A percentile compares a stretch with the other conserved stretches of the same genome.
Conservation (phyloP, 169 alveolate genomes). For the Babesia sp. region DNA sequence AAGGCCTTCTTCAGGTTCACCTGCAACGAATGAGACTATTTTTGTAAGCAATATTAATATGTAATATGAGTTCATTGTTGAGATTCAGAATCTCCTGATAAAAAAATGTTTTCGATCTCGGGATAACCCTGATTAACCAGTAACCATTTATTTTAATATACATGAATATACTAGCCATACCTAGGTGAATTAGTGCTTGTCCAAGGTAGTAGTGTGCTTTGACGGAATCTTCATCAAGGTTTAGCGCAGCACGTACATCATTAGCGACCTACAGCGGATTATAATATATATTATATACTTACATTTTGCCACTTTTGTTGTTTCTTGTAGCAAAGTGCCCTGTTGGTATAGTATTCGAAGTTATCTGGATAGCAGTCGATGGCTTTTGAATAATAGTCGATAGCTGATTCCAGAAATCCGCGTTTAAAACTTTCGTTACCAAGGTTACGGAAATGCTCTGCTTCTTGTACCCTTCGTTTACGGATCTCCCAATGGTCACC, state of each 20-base stretch:
- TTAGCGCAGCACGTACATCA: conserved; percentile 79
- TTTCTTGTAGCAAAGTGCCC: conserved; percentile 83
- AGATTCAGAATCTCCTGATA: no score
- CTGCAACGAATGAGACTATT: background rate
- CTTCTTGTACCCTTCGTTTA: conserved; percentile 60
- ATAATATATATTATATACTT: background rate
- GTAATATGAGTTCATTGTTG: no score
- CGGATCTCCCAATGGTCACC: conserved; percentile 31
- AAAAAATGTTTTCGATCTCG: no score
- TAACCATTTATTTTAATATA: background rate
- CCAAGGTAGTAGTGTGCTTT: conserved; percentile 84
- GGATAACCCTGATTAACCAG: background rate
- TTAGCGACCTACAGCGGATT: conserved; percentile 63
- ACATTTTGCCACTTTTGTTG: conserved; percentile 69
- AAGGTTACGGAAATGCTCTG: conserved; percentile 67
- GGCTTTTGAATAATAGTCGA: conserved; percentile 81
- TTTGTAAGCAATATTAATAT: background rate
- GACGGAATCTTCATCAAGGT: conserved; percentile 79
- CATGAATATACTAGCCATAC: conserved; percentile 23
- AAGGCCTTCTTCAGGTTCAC: conserved; percentile 74
- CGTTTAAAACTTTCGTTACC: conserved; percentile 83
- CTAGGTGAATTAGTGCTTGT: conserved; percentile 80
- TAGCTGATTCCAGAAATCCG: conserved; percentile 83
- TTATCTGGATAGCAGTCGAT: conserved; percentile 71
- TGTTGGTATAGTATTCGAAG: conserved; percentile 80